phyloP scores from a whole-genome alignment of 306 rosid genomes.

The Psophocarpus tetragonolobus region DNA sequence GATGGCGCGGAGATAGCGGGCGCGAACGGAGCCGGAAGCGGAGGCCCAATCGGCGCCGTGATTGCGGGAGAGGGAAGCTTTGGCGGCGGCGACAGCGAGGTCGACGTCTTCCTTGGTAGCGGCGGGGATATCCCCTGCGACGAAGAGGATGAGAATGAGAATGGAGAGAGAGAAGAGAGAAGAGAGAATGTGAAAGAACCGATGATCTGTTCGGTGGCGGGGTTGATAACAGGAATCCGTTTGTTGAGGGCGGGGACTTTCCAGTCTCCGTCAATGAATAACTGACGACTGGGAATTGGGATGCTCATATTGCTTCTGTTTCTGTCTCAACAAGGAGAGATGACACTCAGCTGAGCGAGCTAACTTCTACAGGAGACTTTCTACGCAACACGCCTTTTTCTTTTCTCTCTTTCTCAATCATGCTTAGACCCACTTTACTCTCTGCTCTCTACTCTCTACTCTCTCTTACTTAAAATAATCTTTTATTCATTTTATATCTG shows the following conservation, averaged over 20 bases:
- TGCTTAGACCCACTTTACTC: too few relatives aligned
- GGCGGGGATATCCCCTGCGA: slow-evolving; percentile 79
- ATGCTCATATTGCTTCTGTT: slow-evolving; percentile 49
- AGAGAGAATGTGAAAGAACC: slow-evolving; percentile 40
- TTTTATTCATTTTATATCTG: too few relatives aligned
- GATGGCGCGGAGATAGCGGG: slow-evolving; percentile 88
- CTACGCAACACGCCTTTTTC: too few relatives aligned
- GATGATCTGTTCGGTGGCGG: slow-evolving; percentile 64
- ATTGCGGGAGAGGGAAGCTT: slow-evolving; percentile 67
- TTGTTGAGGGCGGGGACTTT: slow-evolving; percentile 61
- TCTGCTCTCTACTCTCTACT: too few relatives aligned
- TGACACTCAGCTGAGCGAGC: too few relatives aligned
- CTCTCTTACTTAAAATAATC: too few relatives aligned
- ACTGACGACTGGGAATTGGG: slow-evolving; percentile 59
- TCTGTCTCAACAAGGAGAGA: background rate
- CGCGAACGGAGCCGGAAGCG: slow-evolving; percentile 82
- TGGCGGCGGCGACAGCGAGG: slow-evolving; percentile 82
- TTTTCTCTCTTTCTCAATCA: too few relatives aligned
- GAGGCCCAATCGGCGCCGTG: slow-evolving; percentile 78
- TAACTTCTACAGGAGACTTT: too few relatives aligned
- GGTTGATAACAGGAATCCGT: slow-evolving; percentile 84
- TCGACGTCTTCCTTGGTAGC: slow-evolving; percentile 95
- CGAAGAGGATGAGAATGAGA: slow-evolving; percentile 1
- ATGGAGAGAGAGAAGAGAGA: background rate
- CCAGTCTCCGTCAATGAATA: slow-evolving; percentile 92